Evolutionary conservation across 2,329 filamentous ascomycete species (phyloP), one percentile per base, ranked within the genome.

Genomic region (Ascochyta viciae-villosae): DNA sequence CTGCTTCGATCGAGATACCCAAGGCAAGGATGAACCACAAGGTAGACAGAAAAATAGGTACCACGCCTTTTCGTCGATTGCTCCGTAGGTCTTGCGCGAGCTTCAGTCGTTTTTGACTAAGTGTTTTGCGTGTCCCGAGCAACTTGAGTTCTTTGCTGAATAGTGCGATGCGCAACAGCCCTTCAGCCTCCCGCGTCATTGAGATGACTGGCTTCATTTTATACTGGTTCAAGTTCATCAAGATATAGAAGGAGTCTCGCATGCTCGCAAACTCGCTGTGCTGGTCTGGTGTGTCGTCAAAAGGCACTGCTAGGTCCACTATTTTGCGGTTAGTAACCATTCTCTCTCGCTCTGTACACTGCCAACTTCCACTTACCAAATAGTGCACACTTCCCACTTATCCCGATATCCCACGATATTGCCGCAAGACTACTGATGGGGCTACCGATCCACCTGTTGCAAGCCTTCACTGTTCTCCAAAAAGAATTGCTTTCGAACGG

Each of bases 171-270:
- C 76, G 69, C 9, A 78, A 60, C 13, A 78, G 54, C 4, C 68
- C 73, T 53, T 77, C 74, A 3, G 74, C 72, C 58, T 67, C 62
- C 37, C 65, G 69, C 42, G 60, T 67, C 53, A 53, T 57, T 6
- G 60, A 58, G 16, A 56, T 58, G 26, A 48, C 44, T 3, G 58
- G 61, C 41, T 72, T 71, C 59, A 76, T 72, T n/a, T 67, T 75
- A 58, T 76, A 80, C 61, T 79, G 77, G 42, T 79, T 79, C 62
- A 79, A 75, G 15, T 74, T 74, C 57, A 72, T 74, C 34, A 80
- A 65, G 34, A 80, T 71, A 53, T 76, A 79, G 50, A 79, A 71
- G 0, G 76, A 77, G 58, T 80, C 78, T 24, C 76, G 63, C 39
- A 77, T 72, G 26, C 67, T 67, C 7, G 60, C 61, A 45, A 73